phyloP scores from a whole-genome alignment of 192 early-diverging fungal species.

The Coemansia sp. region DNA sequence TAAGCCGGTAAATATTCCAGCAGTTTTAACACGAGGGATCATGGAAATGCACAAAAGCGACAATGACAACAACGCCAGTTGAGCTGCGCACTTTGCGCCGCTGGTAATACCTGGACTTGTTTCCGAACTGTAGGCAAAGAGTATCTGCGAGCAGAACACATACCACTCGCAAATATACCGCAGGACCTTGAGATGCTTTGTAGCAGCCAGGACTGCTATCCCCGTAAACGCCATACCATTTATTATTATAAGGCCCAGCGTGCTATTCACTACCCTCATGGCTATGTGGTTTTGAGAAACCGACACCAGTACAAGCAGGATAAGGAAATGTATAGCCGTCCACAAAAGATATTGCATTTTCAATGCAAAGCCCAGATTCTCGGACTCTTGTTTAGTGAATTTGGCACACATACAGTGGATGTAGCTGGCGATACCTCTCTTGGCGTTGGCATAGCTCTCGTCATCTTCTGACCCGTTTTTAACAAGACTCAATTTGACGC shows the following conservation, averaged over 20 bases:
- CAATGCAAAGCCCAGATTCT: neutral
- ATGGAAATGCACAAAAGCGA: neutral
- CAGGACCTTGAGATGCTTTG: neutral
- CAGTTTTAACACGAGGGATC: neutral
- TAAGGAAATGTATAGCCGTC: neutral
- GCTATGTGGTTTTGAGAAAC: neutral
- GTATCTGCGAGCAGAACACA: neutral
- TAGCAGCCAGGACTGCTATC: neutral
- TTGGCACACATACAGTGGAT: neutral
- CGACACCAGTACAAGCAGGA: neutral
- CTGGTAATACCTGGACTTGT: neutral
- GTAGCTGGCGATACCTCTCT: neutral
- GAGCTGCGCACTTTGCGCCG: neutral
- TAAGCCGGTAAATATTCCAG: neutral
- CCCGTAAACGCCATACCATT: neutral
- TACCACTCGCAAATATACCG: neutral
- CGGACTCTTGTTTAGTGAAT: neutral
- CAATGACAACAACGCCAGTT: neutral
- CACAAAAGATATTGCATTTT: neutral
- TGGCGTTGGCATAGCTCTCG: conserved; percentile 1
- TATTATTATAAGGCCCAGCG: neutral
- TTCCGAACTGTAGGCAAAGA: neutral
- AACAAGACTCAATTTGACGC: neutral
- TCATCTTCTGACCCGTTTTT: neutral
- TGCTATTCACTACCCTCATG: neutral